A percentile compares a stretch with the other conserved stretches of the same genome.
These are phyloP conservation scores for Trichophyton mentagrophytes DNA, from an alignment of 2,329 filamentous ascomycete species.

Conservation along the genomic window DNA sequence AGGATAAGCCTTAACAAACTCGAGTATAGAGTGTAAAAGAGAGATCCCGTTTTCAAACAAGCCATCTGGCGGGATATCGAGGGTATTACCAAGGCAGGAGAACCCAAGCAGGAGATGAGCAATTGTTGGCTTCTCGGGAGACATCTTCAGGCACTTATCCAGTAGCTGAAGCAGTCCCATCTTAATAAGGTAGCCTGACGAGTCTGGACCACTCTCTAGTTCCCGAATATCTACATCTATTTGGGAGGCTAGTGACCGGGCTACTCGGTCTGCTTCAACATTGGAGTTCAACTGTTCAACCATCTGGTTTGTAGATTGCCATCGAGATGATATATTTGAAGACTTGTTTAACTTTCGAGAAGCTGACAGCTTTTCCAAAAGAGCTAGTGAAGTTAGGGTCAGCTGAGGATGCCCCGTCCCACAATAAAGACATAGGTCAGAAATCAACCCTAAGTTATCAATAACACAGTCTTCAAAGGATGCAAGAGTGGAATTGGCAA, in stretches of 20 bases:
- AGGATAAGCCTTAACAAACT: conserved; percentile 57
- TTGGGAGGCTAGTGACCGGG: conserved; percentile 57
- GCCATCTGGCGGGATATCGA: conserved; percentile 56
- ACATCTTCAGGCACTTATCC: conserved; percentile 62
- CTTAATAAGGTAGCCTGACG: conserved; percentile 68
- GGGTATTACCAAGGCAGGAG: conserved; percentile 55
- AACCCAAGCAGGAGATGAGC: conserved; percentile 88
- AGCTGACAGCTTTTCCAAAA: conserved; percentile 75
- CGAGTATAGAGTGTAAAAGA: conserved; percentile 69
- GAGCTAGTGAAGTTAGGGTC: conserved; percentile 63
- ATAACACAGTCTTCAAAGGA: conserved; percentile 87
- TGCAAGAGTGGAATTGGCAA: conserved; percentile 64
- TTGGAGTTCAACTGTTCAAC: conserved; percentile 78
- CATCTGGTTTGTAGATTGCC: conserved; percentile 63
- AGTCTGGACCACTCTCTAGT: conserved; percentile 54
- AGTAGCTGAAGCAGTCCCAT: conserved; percentile 76
- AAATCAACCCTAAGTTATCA: conserved; percentile 63
- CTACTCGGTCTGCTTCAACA: conserved; percentile 66
- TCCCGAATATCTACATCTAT: conserved; percentile 56
- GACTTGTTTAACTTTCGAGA: conserved; percentile 67
- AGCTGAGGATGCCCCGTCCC: conserved; percentile 71
- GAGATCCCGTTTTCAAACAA: conserved; percentile 57
- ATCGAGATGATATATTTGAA: conserved; percentile 50
- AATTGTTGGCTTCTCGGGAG: conserved; percentile 66
- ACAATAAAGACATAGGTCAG: conserved; percentile 75